Evolutionary conservation across 2,329 filamentous ascomycete species (phyloP).

Genomic region (Pseudocercospora ulei): DNA sequence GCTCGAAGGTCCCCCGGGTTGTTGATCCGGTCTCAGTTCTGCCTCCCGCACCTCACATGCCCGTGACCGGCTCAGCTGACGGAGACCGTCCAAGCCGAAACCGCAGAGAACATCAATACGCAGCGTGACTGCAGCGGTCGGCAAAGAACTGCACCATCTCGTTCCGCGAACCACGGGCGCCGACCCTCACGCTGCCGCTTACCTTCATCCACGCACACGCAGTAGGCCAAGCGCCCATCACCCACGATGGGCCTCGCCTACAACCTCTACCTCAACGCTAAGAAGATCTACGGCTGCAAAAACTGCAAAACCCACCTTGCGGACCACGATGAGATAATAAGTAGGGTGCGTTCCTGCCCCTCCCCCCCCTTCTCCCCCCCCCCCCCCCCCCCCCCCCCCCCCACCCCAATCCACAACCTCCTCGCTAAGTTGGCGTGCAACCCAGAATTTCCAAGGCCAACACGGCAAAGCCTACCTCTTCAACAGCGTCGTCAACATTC

Average conservation of each 20-base stretch:
- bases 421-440: constrained; percentile 7
- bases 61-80: constrained; percentile 2
- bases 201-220: constrained; percentile 5
- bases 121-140: not conserved
- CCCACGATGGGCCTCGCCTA: constrained; percentile 32
- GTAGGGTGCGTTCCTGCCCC: constrained; percentile 53
- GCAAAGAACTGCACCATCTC: not conserved
- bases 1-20: not conserved
- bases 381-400: constrained; percentile 5
- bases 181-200: constrained; percentile 5
- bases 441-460: constrained; percentile 90
- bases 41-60: not conserved
- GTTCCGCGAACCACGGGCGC: not conserved
- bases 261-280: constrained; percentile 56
- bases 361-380: constrained; percentile 5
- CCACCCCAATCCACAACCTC: constrained; percentile 9
- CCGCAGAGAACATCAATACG: not conserved
- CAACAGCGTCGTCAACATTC: constrained; percentile 85
- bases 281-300: constrained; percentile 75
- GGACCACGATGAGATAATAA: constrained; percentile 93
- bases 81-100: not conserved
- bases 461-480: constrained; percentile 98
- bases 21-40: not conserved
- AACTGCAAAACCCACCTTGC: constrained; percentile 91
- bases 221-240: constrained; percentile 19